Base-by-base conservation (phyloP, 2,329 filamentous ascomycete genomes). In the Stagonosporopsis vannaccii region DNA sequence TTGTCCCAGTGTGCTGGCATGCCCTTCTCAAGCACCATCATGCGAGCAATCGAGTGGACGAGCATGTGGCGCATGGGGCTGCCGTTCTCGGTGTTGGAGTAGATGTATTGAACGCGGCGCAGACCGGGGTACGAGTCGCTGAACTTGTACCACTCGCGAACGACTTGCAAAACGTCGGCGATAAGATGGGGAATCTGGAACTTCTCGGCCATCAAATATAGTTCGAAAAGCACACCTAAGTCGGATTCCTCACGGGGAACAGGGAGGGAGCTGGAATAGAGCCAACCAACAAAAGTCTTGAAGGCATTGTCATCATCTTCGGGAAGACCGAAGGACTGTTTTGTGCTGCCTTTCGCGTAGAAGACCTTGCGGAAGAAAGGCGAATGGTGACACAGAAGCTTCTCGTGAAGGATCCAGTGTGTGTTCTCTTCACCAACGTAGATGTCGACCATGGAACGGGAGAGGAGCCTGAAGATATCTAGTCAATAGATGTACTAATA, bases 371-470 rank as follows among this genome's bases (percentile, higher is more conserved):
- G 75, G 78, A 85, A 84, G 76, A 82, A 83, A 43, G 78, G 77
- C 30, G 80, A 83, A 71, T 82, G 78, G 65, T 83, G 68, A 76
- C 81, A 83, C 41, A 85, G 79, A 7, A 85, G 81, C 62, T 83
- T 83, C 66, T 85, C 81, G 76, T 84, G 82, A 4, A 85, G 75
- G 52, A 80, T 77, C 81, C 81, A 85, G 70, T 82, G 80, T 1
- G 81, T 83, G 73, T 82, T 82, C 32, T 82, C 79, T 6, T 76
- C 60, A 50, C 82, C 82, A 69, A 85, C 80, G 69, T 84, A 84
- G 71, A 85, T 79, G 72, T 84, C 81, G 54, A 84, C 82, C 74
- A 84, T 80, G 57, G 81, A 78, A 51, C 76, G 78, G 55, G 81
- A 82, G 60, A 85, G 80, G 63, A 85, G 81, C 73, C 81, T 83